phyloP scores from a whole-genome alignment of 108 stramenopile species.

The Nitzschia inconspicua region DNA sequence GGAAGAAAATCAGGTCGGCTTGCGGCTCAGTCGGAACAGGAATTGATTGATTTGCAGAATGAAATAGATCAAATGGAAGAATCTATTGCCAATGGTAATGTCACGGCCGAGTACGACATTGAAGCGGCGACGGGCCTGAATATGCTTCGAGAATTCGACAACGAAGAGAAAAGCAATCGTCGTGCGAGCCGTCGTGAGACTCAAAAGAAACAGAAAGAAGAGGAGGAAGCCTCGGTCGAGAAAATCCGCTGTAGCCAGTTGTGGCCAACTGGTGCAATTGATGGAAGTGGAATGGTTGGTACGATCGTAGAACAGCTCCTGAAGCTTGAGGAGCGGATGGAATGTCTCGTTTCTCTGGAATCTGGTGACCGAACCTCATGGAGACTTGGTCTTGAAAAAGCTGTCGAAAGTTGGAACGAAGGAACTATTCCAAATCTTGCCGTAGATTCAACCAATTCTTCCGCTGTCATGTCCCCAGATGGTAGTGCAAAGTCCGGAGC shows the following conservation, averaged over 20 bases:
- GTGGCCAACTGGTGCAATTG: conserved; percentile 39
- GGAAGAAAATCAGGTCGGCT: conserved; percentile 71
- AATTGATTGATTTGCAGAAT: conserved; percentile 41
- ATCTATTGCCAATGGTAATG: conserved; percentile 17
- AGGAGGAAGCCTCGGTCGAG: conserved; percentile 4
- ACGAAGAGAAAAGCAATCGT: conserved; percentile 14
- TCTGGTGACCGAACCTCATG: conserved; percentile 50
- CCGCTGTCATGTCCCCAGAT: neutral
- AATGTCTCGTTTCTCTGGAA: conserved; percentile 57
- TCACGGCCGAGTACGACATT: conserved; percentile 37
- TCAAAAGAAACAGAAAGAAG: neutral
- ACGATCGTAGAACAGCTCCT: conserved; percentile 53
- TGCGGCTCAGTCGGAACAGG: conserved; percentile 55
- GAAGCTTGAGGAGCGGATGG: conserved; percentile 57
- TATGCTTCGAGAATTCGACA: conserved; percentile 45
- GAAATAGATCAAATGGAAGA: conserved; percentile 39
- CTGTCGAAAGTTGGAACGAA: conserved; percentile 54
- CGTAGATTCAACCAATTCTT: neutral
- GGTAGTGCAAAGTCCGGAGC: neutral
- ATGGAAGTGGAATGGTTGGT: conserved; percentile 63
- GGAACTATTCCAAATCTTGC: conserved; percentile 10
- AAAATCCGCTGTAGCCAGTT: conserved; percentile 33
- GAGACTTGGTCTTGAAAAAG: conserved; percentile 52
- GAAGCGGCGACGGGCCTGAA: conserved; percentile 57
- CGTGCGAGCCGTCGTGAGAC: conserved; percentile 16